Conservation (phyloP, 2,329 filamentous ascomycete genomes). For the Elsinoe ampelina region DNA sequence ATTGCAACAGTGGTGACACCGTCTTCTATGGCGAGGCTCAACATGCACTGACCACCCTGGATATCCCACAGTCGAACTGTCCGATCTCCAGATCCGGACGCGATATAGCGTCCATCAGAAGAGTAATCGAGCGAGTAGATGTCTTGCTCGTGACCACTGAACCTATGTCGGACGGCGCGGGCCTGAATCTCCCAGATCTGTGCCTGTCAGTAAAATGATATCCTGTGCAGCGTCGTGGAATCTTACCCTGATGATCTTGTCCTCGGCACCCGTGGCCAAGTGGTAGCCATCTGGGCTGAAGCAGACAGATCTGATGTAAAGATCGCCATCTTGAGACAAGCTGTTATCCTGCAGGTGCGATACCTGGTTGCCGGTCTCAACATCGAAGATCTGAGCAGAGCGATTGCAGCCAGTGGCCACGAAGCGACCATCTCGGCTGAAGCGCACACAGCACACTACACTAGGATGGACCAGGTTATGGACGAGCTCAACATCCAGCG, state of each 20-base stretch:
- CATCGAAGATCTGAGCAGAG: slow-evolving; percentile 98
- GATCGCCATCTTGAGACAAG: slow-evolving; percentile 77
- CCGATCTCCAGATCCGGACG: slow-evolving; percentile 87
- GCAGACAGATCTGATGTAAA: slow-evolving; percentile 96
- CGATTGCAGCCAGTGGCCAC: slow-evolving; percentile 95
- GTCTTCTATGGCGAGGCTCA: slow-evolving; percentile 87
- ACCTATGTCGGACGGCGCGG: slow-evolving; percentile 80
- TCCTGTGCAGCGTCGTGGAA: slow-evolving; percentile 16
- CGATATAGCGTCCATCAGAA: slow-evolving; percentile 85
- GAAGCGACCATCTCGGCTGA: slow-evolving; percentile 90
- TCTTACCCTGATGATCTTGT: slow-evolving; percentile 87
- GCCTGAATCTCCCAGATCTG: slow-evolving; percentile 90
- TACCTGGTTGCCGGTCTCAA: slow-evolving; percentile 75
- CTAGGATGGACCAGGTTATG: slow-evolving; percentile 91
- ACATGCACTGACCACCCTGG: slow-evolving; percentile 68
- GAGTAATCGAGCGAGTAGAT: slow-evolving; percentile 97
- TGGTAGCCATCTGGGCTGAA: slow-evolving; percentile 95
- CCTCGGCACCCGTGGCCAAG: slow-evolving; percentile 90
- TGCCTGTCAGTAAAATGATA: slow-evolving; percentile 8
- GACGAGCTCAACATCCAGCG: slow-evolving; percentile 85
- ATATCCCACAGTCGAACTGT: slow-evolving; percentile 97
- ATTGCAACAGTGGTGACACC: slow-evolving; percentile 97
- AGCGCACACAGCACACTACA: slow-evolving; percentile 95
- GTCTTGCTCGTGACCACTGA: slow-evolving; percentile 95
- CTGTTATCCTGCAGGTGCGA: slow-evolving; percentile 83